Percentiles rank a stretch among this genome's conserved stretches.
These are phyloP conservation scores for Vararia minispora DNA, from an alignment of 768 basidiomycete genomes.

Conservation along the genomic window DNA sequence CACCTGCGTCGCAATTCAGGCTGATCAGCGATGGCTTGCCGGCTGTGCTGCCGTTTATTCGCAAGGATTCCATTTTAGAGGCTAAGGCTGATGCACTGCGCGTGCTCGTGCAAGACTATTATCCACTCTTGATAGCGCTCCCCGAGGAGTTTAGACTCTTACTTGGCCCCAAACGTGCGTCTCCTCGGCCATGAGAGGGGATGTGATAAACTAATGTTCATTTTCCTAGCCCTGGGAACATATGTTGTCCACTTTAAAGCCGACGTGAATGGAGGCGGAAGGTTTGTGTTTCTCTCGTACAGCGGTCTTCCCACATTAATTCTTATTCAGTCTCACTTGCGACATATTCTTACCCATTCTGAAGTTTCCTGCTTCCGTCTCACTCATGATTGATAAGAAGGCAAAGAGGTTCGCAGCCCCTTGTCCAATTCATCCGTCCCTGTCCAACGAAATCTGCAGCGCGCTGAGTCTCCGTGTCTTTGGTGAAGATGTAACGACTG, in stretches of 20 bases:
- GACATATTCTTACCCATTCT: conserved; percentile 89
- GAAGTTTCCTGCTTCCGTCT: conserved; percentile 82
- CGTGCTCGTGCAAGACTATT: conserved; percentile 65
- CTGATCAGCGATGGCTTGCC: conserved; percentile 79
- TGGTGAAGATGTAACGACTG: conserved; percentile 61
- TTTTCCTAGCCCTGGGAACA: conserved; percentile 46
- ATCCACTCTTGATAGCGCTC: conserved; percentile 65
- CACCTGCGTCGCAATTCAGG: conserved; percentile 57
- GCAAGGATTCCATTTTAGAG: conserved; percentile 47
- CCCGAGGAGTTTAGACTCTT: conserved; percentile 42
- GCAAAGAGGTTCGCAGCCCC: conserved; percentile 57
- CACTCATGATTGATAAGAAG: conserved; percentile 93
- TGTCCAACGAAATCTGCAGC: conserved; percentile 27
- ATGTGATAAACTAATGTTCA: background rate
- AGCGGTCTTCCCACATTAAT: background rate
- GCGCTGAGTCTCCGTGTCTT: conserved; percentile 82
- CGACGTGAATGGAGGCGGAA: conserved; percentile 37
- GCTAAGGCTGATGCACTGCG: conserved; percentile 47
- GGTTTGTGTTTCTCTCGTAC: conserved; percentile 30
- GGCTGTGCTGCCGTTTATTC: conserved; percentile 73
- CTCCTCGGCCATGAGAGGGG: background rate
- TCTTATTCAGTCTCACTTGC: conserved; percentile 45
- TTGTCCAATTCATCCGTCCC: conserved; percentile 1
- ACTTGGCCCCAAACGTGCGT: conserved; percentile 46
- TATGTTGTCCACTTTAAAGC: conserved; percentile 62